Base-by-base conservation (phyloP, 2,329 filamentous ascomycete genomes). In the Trichophyton mentagrophytes region DNA sequence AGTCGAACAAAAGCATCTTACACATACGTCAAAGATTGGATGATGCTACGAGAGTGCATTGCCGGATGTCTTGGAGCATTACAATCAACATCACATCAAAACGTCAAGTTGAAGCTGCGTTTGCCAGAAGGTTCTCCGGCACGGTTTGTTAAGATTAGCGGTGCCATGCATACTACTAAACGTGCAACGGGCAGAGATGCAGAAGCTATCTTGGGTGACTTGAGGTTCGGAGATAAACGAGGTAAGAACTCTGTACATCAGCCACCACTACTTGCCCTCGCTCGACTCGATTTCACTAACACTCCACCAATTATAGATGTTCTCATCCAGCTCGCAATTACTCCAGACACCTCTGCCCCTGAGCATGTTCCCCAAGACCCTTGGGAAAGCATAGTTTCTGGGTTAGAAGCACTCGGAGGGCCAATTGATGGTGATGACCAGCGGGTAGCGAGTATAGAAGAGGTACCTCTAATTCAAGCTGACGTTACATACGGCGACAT, bases 21-120 rank as follows among this genome's bases (percentile, higher is more conserved):
- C 70, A 95, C 90, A 1, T 99, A 97, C 69, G 91, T 99, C 67
- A 99, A 97, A 76, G 93, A 99, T 73, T 99, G 93, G 93, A 97
- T 97, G 92, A 99, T 97, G 92, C 82, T 99, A 40, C 87, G 93
- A 30, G 93, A 99, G 73, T 97, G 93, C 72, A 81, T 96, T 51
- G 93, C 91, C 25, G 93, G 93, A 49, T 97, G 92, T 69, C 78
- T 99, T 30, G 93, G 93, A 55, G 86, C 90, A 13, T 82, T 97
- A 71, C 93, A 99, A 73, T 90, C 89, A 1, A 86, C 90, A 30
- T 97, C 93, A n/a, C 93, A 99, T 72, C 93, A 97, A 72, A 97
- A 97, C 69, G 93, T 95, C 61, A 96, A 95, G 78, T 81, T 99
- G 60, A 96, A 95, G 78, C 83, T 99, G 61, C 89, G 89, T 67